Percentiles rank a stretch among this genome's conserved stretches.
phyloP scores from a whole-genome alignment of 768 basidiomycete species.

The Chlorophyllum brunneum region DNA sequence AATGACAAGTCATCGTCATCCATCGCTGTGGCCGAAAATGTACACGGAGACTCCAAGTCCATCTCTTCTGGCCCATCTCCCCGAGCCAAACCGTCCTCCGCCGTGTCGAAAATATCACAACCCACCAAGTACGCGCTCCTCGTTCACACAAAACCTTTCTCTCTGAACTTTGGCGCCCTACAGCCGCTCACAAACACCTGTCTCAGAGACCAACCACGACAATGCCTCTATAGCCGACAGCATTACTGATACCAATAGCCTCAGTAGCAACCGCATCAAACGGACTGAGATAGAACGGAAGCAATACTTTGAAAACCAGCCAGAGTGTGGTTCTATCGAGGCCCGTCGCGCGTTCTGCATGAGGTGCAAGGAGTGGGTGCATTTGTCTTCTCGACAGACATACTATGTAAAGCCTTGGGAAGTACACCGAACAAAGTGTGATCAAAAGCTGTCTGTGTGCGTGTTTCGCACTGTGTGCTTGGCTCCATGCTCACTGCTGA shows the following conservation, averaged over 20 bases:
- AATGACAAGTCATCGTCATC: conserved; percentile 5
- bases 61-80: background rate
- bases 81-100: background rate
- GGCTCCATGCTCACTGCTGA: conserved; percentile 21
- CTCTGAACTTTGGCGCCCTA: background rate
- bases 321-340: conserved; percentile 53
- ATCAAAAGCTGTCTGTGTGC: conserved; percentile 31
- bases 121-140: background rate
- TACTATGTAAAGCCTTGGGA: conserved; percentile 64
- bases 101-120: background rate
- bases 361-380: conserved; percentile 53
- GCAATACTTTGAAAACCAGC: conserved; percentile 60
- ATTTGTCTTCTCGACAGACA: conserved; percentile 49
- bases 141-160: too few relatives aligned
- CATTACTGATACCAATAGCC: conserved; percentile 17
- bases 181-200: conserved; percentile 9
- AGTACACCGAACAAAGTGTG: conserved; percentile 51
- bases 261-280: conserved; percentile 38
- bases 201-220: conserved; percentile 29
- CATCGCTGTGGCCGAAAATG: background rate
- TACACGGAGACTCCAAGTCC: background rate
- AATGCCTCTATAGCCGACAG: conserved; percentile 53
- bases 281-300: conserved; percentile 61
- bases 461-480: conserved; percentile 9
- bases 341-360: conserved; percentile 56